Percentiles rank a stretch among this genome's conserved stretches.
Evolutionary conservation across 495 filamentous ascomycete genomes (phyloP).

Genomic region (Penicillium dipodomyicola): DNA sequence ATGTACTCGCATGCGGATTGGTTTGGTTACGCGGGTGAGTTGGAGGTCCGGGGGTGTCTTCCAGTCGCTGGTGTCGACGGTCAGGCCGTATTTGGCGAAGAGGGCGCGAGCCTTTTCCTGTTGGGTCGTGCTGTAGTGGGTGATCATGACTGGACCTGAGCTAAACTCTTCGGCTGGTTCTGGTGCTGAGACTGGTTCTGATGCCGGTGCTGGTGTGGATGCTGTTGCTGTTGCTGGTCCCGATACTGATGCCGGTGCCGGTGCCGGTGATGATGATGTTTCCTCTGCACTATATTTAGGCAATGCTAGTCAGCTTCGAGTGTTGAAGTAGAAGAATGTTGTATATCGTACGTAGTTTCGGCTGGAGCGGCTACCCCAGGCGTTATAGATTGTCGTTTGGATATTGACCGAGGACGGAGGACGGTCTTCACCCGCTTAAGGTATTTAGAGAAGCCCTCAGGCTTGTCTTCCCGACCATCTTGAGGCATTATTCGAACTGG

Average conservation of each 20-base stretch:
- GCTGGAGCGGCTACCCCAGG: slow-evolving; percentile 16
- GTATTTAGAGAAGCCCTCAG: slow-evolving; percentile 60
- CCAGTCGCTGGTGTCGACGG: slow-evolving; percentile 69
- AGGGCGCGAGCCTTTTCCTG: slow-evolving; percentile 68
- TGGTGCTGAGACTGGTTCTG: slow-evolving; percentile 15
- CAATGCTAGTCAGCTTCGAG: slow-evolving; percentile 11
- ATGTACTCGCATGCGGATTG: slow-evolving; percentile 88
- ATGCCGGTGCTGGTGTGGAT: slow-evolving; percentile 13
- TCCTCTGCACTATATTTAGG: background rate
- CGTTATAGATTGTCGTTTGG: slow-evolving; percentile 38
- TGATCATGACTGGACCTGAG: slow-evolving; percentile 26
- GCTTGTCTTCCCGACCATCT: slow-evolving; percentile 48
- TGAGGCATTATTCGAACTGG: slow-evolving; percentile 33
- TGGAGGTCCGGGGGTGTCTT: slow-evolving; percentile 54
- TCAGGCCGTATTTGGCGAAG: slow-evolving; percentile 72
- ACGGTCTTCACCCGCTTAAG: slow-evolving; percentile 63
- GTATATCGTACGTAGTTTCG: slow-evolving; percentile 31
- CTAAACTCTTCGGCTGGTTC: slow-evolving; percentile 12
- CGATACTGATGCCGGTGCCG: background rate
- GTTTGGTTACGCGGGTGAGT: slow-evolving; percentile 75
- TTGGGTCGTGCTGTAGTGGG: slow-evolving; percentile 44
- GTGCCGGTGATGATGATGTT: background rate
- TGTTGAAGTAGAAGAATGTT: slow-evolving; percentile 10
- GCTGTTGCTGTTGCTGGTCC: too few species aligned
- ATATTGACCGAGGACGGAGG: slow-evolving; percentile 51